Evolutionary conservation across 768 basidiomycete species (phyloP).

Genomic region (Austroboletus eburneus): DNA sequence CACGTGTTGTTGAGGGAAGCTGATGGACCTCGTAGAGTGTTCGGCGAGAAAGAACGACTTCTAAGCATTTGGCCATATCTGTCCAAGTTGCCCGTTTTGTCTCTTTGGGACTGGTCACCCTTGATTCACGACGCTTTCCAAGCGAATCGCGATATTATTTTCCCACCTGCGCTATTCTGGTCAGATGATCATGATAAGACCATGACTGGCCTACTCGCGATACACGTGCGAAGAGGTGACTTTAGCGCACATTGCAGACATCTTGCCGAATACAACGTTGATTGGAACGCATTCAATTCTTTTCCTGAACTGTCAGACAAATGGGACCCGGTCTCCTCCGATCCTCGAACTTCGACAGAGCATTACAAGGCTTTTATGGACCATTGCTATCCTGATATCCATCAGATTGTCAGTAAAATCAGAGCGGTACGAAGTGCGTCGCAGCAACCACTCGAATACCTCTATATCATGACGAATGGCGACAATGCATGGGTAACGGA

Average conservation of each 20-base stretch:
- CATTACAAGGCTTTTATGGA: constrained; percentile 25
- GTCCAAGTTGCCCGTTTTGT: constrained; percentile 31
- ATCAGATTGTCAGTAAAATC: constrained; percentile 40
- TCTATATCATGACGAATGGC: constrained; percentile 52
- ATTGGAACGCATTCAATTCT: constrained; percentile 44
- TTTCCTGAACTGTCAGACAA: constrained; percentile 40
- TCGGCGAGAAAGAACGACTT: constrained; percentile 30
- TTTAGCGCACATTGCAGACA: constrained; percentile 42
- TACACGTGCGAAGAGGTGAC: constrained; percentile 52
- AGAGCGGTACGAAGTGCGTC: constrained; percentile 28
- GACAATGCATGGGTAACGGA: constrained; percentile 37
- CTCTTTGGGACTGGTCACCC: constrained; percentile 37
- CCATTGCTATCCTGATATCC: constrained; percentile 43
- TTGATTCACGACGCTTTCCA: constrained; percentile 31
- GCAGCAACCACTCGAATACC: constrained; percentile 25
- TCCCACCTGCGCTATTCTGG: not conserved
- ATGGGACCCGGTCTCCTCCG: constrained; percentile 29
- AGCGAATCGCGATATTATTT: constrained; percentile 29
- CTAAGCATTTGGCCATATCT: constrained; percentile 34
- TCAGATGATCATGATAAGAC: constrained; percentile 1
- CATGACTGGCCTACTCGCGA: constrained; percentile 41
- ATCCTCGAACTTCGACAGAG: constrained; percentile 15
- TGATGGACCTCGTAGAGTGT: constrained; percentile 21
- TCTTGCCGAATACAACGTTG: constrained; percentile 33
- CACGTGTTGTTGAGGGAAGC: not conserved